Percentiles rank a stretch among this genome's conserved stretches.
phyloP scores from a whole-genome alignment of 2,329 filamentous ascomycete species.

The Cladosporium sp. region DNA sequence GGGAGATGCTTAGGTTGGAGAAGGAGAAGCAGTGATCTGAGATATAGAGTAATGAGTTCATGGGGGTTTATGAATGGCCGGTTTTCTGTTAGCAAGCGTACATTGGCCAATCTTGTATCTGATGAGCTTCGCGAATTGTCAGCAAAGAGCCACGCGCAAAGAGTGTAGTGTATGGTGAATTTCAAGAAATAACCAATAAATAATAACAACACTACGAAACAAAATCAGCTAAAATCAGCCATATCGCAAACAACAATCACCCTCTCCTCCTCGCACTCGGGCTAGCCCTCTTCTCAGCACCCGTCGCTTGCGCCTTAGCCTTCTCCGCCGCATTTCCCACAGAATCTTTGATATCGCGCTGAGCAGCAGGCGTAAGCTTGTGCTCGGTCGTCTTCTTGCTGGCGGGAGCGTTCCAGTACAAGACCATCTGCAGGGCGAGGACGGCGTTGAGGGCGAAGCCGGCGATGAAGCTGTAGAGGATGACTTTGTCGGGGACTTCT shows the following conservation, averaged over 20 bases:
- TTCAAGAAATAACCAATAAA: not conserved
- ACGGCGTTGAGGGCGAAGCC: slow-evolving; percentile 88
- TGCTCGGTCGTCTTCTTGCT: slow-evolving; percentile 40
- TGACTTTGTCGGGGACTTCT: slow-evolving; percentile 94
- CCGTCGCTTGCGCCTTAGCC: slow-evolving; percentile 36
- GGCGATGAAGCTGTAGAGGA: slow-evolving; percentile 90
- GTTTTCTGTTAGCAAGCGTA: not conserved
- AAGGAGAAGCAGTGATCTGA: slow-evolving; percentile 4
- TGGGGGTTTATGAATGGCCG: not conserved
- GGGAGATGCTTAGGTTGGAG: slow-evolving; percentile 19
- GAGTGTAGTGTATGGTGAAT: not conserved
- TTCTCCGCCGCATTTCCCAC: slow-evolving; percentile 23
- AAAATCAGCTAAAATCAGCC: not conserved
- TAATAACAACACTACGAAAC: not conserved
- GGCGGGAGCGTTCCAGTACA: slow-evolving; percentile 80
- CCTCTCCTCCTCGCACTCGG: slow-evolving; percentile 59
- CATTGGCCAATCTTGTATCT: not conserved
- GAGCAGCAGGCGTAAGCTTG: slow-evolving; percentile 42
- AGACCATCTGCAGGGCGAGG: slow-evolving; percentile 85
- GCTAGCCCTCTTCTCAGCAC: slow-evolving; percentile 49
- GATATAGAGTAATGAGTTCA: not conserved
- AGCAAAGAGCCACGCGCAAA: not conserved
- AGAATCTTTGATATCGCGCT: slow-evolving; percentile 36
- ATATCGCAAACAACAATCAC: slow-evolving; percentile 32
- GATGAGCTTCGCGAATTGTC: not conserved